Conservation (phyloP, 1,139 yeast species). For the Yamadazyma blattariae region DNA sequence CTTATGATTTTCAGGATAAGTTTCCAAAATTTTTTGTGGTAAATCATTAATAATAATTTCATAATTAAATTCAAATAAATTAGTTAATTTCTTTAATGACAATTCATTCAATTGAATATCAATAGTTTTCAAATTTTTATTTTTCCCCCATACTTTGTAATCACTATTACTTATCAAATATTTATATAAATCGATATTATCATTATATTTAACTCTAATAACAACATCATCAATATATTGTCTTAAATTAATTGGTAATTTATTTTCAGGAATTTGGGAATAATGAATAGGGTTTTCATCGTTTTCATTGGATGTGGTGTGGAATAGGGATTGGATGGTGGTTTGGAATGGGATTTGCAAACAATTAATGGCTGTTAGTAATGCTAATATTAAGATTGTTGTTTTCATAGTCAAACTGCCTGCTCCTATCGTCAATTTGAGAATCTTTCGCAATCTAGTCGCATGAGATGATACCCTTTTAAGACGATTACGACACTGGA, state of each 20-base stretch:
- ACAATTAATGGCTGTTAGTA: no score
- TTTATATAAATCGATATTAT: constrained; percentile 18
- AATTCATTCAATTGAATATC: constrained; percentile 34
- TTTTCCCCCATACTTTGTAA: constrained; percentile 31
- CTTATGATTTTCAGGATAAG: constrained; percentile 39
- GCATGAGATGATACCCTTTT: no score
- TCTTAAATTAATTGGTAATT: constrained; percentile 45
- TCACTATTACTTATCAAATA: constrained; percentile 14
- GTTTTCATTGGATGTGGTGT: no score
- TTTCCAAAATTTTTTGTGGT: constrained; percentile 52
- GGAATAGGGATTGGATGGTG: no score
- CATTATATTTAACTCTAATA: constrained; percentile 35
- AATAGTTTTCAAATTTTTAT: constrained; percentile 20
- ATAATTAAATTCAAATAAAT: constrained; percentile 21
- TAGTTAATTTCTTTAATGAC: constrained; percentile 20
- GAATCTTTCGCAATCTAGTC: no score
- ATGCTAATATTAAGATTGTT: no score
- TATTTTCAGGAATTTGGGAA: constrained; percentile 13
- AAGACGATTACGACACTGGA: no score
- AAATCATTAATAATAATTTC: constrained; percentile 53
- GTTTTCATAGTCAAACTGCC: no score
- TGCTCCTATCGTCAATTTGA: no score
- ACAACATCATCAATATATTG: constrained; percentile 54
- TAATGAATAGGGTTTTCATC: constrained; percentile 12
- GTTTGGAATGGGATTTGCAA: no score